Evolutionary conservation across 1,139 yeast species (phyloP).

Genomic region (Diutina catenulata): DNA sequence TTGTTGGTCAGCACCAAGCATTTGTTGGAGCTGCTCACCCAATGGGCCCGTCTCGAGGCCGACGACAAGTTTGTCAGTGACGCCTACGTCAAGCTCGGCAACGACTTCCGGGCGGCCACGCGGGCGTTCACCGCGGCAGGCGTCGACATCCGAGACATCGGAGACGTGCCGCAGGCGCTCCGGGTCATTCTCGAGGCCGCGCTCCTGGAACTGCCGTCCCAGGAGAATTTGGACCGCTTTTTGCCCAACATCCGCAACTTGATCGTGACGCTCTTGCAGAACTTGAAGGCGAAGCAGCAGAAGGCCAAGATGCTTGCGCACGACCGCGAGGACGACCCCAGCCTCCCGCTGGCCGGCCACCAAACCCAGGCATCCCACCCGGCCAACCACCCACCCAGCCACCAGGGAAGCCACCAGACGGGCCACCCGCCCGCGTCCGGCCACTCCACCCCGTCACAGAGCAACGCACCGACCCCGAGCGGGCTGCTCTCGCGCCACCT

Average conservation of each 20-base stretch:
- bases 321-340: background rate
- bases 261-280: slow-evolving; percentile 70
- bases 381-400: background rate
- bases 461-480: background rate
- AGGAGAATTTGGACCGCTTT: slow-evolving; percentile 67
- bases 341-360: background rate
- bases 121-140: slow-evolving; percentile 62
- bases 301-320: slow-evolving; percentile 27
- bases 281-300: slow-evolving; percentile 68
- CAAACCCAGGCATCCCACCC: background rate
- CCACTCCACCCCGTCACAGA: background rate
- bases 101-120: slow-evolving; percentile 82
- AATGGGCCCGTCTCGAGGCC: slow-evolving; percentile 78
- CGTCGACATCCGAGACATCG: slow-evolving; percentile 58
- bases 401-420: background rate
- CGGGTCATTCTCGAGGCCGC: slow-evolving; percentile 80
- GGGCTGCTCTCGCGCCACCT: background rate
- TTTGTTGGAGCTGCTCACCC: slow-evolving; percentile 70
- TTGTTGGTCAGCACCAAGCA: slow-evolving; percentile 84
- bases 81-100: slow-evolving; percentile 85
- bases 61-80: slow-evolving; percentile 81
- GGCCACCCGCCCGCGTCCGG: background rate
- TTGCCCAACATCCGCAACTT: slow-evolving; percentile 81
- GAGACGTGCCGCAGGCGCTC: slow-evolving; percentile 65
- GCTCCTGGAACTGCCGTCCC: slow-evolving; percentile 75